Base-by-base conservation (phyloP, 345 rosid species). In the Aurinia saxatilis region DNA sequence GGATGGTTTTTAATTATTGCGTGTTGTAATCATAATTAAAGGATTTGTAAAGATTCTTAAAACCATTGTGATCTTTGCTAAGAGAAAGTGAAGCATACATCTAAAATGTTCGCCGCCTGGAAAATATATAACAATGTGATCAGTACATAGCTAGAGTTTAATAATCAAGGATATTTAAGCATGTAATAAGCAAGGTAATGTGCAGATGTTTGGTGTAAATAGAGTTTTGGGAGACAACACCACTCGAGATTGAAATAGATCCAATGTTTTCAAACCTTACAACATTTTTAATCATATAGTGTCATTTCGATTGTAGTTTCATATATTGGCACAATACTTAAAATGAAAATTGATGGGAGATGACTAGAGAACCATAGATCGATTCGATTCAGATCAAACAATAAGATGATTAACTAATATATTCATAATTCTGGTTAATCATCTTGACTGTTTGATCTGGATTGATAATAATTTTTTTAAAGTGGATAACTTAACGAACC, bases 21-120 rank as follows among this genome's bases (percentile, higher is more conserved):
- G 10, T 44, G 18, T 55, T 44, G 18, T 55, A 45, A 34, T 44
- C 19, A 44, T 15, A 45, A 55, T 10, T 46, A 46, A 65, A 55
- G 27, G 57, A 49, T 14, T 21, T 44, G 46, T 13, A 36, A 55
- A 25, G 48, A 53, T 45, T 35, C 31, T 45, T 23, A 27, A 46
- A 46, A 65, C 63, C 45, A 55, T 10, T 45, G 21, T 65, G 31
- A 45, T 65, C 10, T 65, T 12, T 65, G 62, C 14, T 11, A 35
- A 17, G 37, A 46, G 47, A 65, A 65, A 54, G 70, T 12, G 63
- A 55, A 55, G 46, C 70, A 65, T 45, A 34, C 12, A 51, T 40
- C 45, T 38, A 10, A 52, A 52, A 52, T 55, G 47, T 52, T 63
- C 60, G 25, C 51, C 60, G 52, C 23, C 25, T 12, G 16, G 16